Conservation (phyloP, 2,329 filamentous ascomycete genomes). For the Aulographum hederae region DNA sequence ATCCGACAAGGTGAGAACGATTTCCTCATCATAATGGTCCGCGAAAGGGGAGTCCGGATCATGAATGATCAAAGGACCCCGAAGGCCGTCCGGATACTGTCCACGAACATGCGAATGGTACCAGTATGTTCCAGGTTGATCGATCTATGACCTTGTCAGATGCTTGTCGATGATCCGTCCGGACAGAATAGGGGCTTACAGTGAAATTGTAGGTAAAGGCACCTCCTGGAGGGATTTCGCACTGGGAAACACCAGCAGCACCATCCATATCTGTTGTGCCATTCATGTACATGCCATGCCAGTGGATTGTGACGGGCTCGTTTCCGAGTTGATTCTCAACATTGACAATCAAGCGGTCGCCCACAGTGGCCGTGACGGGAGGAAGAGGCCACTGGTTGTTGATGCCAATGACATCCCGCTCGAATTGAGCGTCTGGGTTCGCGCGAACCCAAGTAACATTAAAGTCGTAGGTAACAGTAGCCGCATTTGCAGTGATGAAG, state of each 20-base stretch:
- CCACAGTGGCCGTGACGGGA: conserved; percentile 40
- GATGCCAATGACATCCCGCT: conserved; percentile 55
- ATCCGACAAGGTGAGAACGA: conserved; percentile 50
- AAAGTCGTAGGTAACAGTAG: conserved; percentile 29
- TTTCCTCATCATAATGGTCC: conserved; percentile 39
- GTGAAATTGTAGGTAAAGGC: conserved; percentile 52
- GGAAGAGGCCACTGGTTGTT: conserved; percentile 63
- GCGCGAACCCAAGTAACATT: conserved; percentile 36
- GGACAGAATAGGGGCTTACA: no score
- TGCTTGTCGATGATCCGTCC: no score
- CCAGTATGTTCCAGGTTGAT: conserved; percentile 38
- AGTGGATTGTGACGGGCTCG: conserved; percentile 45
- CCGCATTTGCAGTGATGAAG: conserved; percentile 7
- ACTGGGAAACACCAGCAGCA: conserved; percentile 47
- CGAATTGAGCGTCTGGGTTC: conserved; percentile 36
- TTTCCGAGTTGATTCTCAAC: conserved; percentile 42
- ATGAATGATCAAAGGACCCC: conserved; percentile 49
- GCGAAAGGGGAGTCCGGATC: conserved; percentile 34
- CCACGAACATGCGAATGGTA: conserved; percentile 50
- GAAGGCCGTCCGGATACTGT: conserved; percentile 50
- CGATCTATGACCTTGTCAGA: no score
- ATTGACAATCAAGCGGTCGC: conserved; percentile 42
- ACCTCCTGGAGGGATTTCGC: conserved; percentile 42
- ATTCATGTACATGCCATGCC: conserved; percentile 51
- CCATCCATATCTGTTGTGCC: conserved; percentile 62